Conservation (phyloP, 139 green algal genomes). For the Closterium sp. region DNA sequence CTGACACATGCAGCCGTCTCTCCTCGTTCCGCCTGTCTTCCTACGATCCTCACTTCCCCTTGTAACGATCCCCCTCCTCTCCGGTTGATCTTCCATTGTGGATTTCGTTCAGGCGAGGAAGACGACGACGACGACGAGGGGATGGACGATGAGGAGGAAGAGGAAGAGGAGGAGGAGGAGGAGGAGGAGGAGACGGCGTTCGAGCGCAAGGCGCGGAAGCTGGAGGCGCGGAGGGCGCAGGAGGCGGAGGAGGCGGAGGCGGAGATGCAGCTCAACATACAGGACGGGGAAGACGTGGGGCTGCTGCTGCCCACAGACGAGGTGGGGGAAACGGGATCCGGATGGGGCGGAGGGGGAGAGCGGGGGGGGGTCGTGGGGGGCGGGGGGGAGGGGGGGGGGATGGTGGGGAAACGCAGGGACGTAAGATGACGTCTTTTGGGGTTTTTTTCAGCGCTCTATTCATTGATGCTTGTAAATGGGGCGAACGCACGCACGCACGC, state of each 20-base stretch:
- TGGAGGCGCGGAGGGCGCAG: constrained; percentile 17
- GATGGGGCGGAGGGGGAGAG: neutral
- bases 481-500: too few relatives aligned
- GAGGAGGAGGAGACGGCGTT: constrained; percentile 45
- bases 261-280: constrained; percentile 45
- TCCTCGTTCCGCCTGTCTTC: too few relatives aligned
- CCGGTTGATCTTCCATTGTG: too few relatives aligned
- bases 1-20: too few relatives aligned
- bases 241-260: constrained; percentile 49
- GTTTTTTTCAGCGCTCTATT: too few relatives aligned
- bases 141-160: constrained; percentile 15
- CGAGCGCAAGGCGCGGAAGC: constrained; percentile 41
- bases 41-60: too few relatives aligned
- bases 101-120: too few relatives aligned
- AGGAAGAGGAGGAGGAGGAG: constrained; percentile 18
- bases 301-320: constrained; percentile 48
- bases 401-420: neutral
- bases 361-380: neutral
- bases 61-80: too few relatives aligned
- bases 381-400: neutral
- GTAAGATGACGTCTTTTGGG: too few relatives aligned
- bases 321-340: neutral
- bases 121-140: constrained; percentile 15
- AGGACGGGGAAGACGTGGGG: constrained; percentile 22
- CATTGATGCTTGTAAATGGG: too few relatives aligned